A percentile compares a stretch with the other conserved stretches of the same genome.
These are phyloP conservation scores for Neurospora sp. DNA, from an alignment of 495 filamentous ascomycete genomes.

Conservation along the genomic window DNA sequence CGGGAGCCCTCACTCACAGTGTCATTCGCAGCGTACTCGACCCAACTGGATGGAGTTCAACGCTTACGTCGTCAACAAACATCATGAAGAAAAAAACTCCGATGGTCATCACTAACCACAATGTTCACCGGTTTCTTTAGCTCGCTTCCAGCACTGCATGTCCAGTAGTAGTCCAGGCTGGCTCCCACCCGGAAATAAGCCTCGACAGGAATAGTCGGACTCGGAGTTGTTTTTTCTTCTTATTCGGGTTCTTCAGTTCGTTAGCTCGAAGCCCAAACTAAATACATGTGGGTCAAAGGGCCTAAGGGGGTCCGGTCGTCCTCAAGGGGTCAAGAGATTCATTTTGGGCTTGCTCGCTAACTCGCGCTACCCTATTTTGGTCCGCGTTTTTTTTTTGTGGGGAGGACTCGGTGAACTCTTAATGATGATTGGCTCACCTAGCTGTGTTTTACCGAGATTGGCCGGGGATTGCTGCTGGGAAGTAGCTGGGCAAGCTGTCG, in stretches of 20 bases:
- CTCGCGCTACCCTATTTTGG: not conserved
- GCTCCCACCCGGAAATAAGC: not conserved
- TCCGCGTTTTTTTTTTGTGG: not conserved
- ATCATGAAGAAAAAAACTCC: not conserved
- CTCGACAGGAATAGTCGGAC: not conserved
- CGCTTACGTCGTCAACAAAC: not conserved
- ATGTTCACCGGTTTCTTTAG: not conserved
- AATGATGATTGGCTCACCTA: not conserved
- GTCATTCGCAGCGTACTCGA: not conserved
- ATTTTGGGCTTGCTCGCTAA: not conserved
- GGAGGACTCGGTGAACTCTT: not conserved
- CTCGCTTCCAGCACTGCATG: not conserved
- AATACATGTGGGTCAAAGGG: not conserved
- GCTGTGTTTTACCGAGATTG: not conserved
- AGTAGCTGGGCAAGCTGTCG: too few relatives aligned
- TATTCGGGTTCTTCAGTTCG: not conserved
- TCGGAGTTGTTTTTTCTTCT: not conserved
- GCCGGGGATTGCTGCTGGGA: not conserved
- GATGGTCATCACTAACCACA: not conserved
- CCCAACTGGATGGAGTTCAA: not conserved
- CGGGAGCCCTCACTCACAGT: not conserved
- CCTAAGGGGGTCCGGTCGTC: not conserved
- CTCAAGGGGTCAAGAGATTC: not conserved
- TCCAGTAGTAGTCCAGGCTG: not conserved
- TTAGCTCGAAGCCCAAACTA: not conserved